Percentiles rank a stretch among this genome's conserved stretches.
Evolutionary conservation across 768 basidiomycete species (phyloP).

Genomic region (Pisolithus microcarpus): DNA sequence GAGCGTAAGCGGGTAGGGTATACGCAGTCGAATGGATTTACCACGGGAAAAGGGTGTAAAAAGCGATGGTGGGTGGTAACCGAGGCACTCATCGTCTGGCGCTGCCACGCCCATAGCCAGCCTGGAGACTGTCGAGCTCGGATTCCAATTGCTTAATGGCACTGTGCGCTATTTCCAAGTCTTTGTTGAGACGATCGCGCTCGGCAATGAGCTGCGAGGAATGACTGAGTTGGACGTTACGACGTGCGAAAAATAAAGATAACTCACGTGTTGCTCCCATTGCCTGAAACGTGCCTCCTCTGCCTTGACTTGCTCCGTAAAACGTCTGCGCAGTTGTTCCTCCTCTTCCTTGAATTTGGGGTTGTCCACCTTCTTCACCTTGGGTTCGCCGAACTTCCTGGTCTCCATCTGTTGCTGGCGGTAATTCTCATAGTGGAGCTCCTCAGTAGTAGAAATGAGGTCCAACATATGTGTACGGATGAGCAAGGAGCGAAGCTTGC

Average conservation of each 20-base stretch:
- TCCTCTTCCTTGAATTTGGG: conserved; percentile 99
- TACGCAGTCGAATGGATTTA: conserved; percentile 12
- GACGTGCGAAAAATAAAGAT: not conserved
- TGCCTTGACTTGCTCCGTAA: conserved; percentile 99
- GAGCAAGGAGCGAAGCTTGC: conserved; percentile 88
- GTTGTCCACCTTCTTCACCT: conserved; percentile 98
- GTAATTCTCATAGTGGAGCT: conserved; percentile 96
- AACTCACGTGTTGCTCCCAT: conserved; percentile 94
- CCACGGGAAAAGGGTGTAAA: conserved; percentile 1
- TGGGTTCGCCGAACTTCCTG: conserved; percentile 96
- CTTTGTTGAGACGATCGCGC: conserved; percentile 98
- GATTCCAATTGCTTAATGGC: conserved; percentile 87
- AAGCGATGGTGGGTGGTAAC: not conserved
- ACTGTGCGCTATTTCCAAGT: conserved; percentile 87
- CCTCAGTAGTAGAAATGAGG: conserved; percentile 92
- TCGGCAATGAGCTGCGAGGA: conserved; percentile 83
- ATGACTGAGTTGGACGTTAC: conserved; percentile 11
- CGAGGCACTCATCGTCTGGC: conserved; percentile 21
- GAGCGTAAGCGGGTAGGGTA: conserved; percentile 20
- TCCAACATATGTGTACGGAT: conserved; percentile 99
- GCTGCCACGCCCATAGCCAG: conserved; percentile 70
- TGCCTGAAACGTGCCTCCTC: conserved; percentile 97
- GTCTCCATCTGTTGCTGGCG: conserved; percentile 99
- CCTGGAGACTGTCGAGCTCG: conserved; percentile 85
- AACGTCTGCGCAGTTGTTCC: conserved; percentile 90